Base-by-base conservation (phyloP, 768 basidiomycete genomes). In the Leccinellum luteum region DNA sequence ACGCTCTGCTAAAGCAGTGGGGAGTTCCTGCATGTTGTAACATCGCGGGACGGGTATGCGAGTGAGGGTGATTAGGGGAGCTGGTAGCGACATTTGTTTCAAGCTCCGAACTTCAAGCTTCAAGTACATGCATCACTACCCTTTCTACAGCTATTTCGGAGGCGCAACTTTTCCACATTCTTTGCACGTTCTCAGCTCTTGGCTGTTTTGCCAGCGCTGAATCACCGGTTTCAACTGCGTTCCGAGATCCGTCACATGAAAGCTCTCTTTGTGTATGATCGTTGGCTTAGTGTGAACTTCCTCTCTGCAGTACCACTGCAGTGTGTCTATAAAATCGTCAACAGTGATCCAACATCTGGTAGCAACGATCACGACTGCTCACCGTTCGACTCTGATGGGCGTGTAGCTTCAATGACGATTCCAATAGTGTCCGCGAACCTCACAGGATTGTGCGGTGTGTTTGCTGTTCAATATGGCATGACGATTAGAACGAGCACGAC, bases 381-480 rank as follows among this genome's bases (percentile, higher is more conserved):
- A 92, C 96, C 96, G 51, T 85, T 75, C 1, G 92, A 84, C 5
- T 67, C 77, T n/a, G 79, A 76, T 0, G 94, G 94, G 31, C 96
- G 79, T 25, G 88, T 84, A 15, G 92, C 84, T 72, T 99, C 96
- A 31, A 96, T 77, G 21, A 98, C 96, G 17, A 98, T 78, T 1
- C 96, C 96, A 51, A 97, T 86, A 0, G 96, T 98, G 72, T 98
- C 78, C 1, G 86, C 86, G 65, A 88, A 96, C 19, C 96, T 84
- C 28, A 95, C 89, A 6, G 96, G 96, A 66, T 96, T 97, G 74
- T 99, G 96, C 0, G 96, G 96, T 0, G 92, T 97, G 69, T 98
- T 97, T 1, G 86, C 96, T 96, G 62, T 23, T 23, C 27, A 6
- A 32, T n/a, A 12, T 34, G 12, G 7, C 5, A 38, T 44, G 60